Evolutionary conservation across 768 basidiomycete species (phyloP), one percentile per base, ranked within the genome.

Genomic region (Boletellus sp.): DNA sequence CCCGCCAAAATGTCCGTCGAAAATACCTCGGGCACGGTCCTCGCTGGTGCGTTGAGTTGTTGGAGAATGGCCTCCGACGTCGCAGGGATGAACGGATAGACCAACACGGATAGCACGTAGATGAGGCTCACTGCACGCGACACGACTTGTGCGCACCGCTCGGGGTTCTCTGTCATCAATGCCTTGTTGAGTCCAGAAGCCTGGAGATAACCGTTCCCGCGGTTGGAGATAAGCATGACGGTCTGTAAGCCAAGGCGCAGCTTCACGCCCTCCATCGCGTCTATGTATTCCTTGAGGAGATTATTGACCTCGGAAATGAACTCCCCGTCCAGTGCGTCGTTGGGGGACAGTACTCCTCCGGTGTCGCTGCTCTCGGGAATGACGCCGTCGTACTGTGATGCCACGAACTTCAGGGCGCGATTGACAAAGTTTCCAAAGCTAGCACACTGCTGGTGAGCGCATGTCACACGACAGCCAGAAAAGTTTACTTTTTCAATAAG

Each of bases 381-480:
- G 37, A 86, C 70, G 42, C 88, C 70, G 46, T 83, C 79, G 63
- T 86, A 95, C 63, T 92, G 91, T 6, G 90, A 86, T 6, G 86
- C 80, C 26, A 93, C 80, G 64, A 99, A 99, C 69, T 97, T 97
- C 64, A 98, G 75, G 16, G 82, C 77, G 23, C 96, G 87, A 69
- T 99, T 99, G 56, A 98, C 89, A 60, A 96, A 98, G 74, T 99
- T 99, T 38, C 96, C 96, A 59, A 99, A 89, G 72, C 90, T 92
- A 20, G 35, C 19, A 16, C 36, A 13, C 10, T 16, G 33, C 54
- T 23, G 48, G 46, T 15, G 32, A 41, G 16, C 45, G 28, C 42
- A 40, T 24, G 19, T 22, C 19, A 22, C 16, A 11, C 11, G 34
- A 26, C 31, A 3, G 3, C 6, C 42, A 31, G 10, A 11, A 22